Base-by-base conservation (phyloP, 345 rosid genomes). In the Eucalyptus lansdowneana region DNA sequence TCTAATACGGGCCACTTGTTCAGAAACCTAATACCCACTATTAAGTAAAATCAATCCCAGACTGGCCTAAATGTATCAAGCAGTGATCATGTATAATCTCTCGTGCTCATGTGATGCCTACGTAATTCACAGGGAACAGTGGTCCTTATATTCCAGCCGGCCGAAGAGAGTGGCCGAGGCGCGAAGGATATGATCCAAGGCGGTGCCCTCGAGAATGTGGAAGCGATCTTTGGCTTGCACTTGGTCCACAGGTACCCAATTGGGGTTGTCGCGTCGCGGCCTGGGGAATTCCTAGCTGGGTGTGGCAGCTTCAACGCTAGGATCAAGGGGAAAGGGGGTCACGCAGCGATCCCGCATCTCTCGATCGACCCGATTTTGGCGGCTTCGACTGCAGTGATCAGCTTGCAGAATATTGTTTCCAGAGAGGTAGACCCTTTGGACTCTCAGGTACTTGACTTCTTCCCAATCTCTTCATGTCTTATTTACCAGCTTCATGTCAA, bases 361-460 rank as follows among this genome's bases (percentile, higher is more conserved):
- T 89, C 96, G 17, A 92, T 95, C 86, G 96, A 95, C 90, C 97
- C 97, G 24, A 92, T 95, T 65, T 87, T 95, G 93, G 96, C 96
- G 0, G 94, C 94, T 90, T 95, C 97, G 10, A 49, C 95, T 0
- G 92, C 95, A 7, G 93, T 95, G 21, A 88, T 95, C 91, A 95
- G 97, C 85, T 89, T 95, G 89, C 97, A 95, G 89, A 92, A 89
- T 65, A 94, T 95, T 81, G 94, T 95, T 89, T 93, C 96, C 10
- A 92, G 96, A 86, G 97, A 96, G 90, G 88, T 89, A 14, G 97
- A 96, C 86, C 96, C 97, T 86, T 87, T 95, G 19, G 97, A 96
- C 88, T 92, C 96, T 76, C 95, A 93, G 96, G 96, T 95, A 65
- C 29, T 54, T 34, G 10, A 12, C 16, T 14, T 21, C 40, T 69